Evolutionary conservation across 768 basidiomycete genomes (phyloP).

Genomic region (Phaeotremella fagi): DNA sequence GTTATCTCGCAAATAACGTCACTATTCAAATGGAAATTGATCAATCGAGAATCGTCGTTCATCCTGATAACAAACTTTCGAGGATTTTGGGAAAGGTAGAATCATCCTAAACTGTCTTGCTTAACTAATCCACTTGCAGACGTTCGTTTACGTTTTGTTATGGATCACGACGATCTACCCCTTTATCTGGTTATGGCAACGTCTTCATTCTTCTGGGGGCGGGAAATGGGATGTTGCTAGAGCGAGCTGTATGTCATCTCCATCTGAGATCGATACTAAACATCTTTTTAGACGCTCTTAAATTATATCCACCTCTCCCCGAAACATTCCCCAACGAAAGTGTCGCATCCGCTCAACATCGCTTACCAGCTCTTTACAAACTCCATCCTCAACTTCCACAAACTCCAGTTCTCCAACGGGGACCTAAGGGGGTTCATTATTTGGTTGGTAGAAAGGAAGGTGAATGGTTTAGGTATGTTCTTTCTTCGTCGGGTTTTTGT

Average conservation of each 20-base stretch:
- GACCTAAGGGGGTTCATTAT: conserved; percentile 46
- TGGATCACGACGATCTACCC: conserved; percentile 70
- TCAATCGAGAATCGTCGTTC: conserved; percentile 58
- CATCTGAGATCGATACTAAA: background rate
- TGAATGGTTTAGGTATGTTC: conserved; percentile 79
- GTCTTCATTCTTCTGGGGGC: conserved; percentile 63
- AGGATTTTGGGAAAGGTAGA: conserved; percentile 22
- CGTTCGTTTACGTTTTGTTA: conserved; percentile 66
- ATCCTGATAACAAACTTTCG: conserved; percentile 60
- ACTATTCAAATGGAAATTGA: conserved; percentile 55
- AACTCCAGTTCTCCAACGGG: conserved; percentile 29
- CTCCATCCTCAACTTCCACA: conserved; percentile 27
- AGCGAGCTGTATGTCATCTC: conserved; percentile 58
- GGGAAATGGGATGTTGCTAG: conserved; percentile 73
- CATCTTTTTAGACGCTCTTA: conserved; percentile 20
- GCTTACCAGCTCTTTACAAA: conserved; percentile 22
- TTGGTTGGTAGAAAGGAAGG: conserved; percentile 63
- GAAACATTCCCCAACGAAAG: conserved; percentile 25
- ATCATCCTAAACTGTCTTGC: background rate
- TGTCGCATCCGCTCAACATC: conserved; percentile 14
- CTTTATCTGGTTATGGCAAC: conserved; percentile 71
- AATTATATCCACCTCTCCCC: conserved; percentile 33
- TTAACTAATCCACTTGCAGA: conserved; percentile 49
- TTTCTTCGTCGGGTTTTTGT: no score
- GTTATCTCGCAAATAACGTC: conserved; percentile 43